These are phyloP conservation scores for Lolium perenne DNA, from an alignment of 176 grass and related monocot species.

Conservation along the genomic window DNA sequence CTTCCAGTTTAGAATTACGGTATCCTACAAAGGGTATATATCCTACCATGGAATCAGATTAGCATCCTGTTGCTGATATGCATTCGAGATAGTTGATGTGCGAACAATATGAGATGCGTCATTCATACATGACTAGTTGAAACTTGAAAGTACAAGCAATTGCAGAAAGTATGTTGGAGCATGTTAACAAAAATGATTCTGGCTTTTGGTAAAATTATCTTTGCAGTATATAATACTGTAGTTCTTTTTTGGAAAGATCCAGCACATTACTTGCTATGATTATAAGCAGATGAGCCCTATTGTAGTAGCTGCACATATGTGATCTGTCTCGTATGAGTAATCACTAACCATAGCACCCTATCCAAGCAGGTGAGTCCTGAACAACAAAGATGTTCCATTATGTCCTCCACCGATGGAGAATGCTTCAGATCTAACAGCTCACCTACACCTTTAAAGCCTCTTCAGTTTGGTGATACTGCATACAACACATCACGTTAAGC, in stretches of 20 bases:
- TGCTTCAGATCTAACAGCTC: slow-evolving; percentile 22
- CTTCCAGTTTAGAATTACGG: slow-evolving; percentile 18
- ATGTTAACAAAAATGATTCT: slow-evolving; percentile 19
- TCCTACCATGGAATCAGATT: background rate
- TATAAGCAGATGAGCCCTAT: slow-evolving; percentile 3
- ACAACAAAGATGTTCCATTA: slow-evolving; percentile 17
- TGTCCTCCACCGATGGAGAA: background rate
- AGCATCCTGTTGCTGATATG: background rate
- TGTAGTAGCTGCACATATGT: background rate
- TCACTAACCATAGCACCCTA: slow-evolving; percentile 20
- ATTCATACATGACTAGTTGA: background rate
- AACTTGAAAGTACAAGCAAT: slow-evolving; percentile 8
- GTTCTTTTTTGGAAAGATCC: background rate
- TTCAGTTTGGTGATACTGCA: slow-evolving; percentile 25
- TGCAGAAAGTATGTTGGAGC: background rate
- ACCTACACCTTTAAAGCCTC: slow-evolving; percentile 26
- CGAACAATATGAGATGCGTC: background rate
- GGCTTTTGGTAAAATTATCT: background rate
- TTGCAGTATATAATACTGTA: background rate
- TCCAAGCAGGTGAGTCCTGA: slow-evolving; percentile 5
- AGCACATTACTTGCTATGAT: background rate
- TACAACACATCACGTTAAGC: background rate
- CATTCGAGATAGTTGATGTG: slow-evolving; percentile 10
- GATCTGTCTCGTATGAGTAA: background rate
- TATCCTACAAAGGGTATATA: background rate